These are phyloP conservation scores for Pterocarpus santalinus DNA, from an alignment of 306 rosid genomes.

Conservation along the genomic window DNA sequence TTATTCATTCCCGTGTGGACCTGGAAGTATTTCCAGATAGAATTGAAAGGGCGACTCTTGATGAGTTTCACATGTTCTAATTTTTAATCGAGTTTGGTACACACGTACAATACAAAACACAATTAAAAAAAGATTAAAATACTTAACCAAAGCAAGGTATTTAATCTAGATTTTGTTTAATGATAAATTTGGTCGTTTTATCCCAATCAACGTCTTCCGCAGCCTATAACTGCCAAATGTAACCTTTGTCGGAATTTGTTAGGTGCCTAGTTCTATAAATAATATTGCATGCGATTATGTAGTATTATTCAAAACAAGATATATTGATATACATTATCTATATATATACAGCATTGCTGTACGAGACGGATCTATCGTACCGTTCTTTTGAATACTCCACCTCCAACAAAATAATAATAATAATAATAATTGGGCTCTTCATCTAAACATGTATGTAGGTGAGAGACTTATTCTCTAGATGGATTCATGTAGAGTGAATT, in stretches of 20 bases:
- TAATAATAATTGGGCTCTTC: background rate
- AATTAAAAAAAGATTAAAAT: background rate
- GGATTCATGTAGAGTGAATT: background rate
- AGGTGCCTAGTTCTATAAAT: background rate
- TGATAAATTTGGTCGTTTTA: background rate
- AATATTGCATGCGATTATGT: conserved; percentile 6
- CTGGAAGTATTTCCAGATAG: background rate
- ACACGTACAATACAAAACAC: background rate
- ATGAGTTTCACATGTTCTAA: conserved; percentile 1
- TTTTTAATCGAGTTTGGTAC: background rate
- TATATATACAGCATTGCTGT: background rate
- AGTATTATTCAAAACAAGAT: background rate
- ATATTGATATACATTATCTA: background rate
- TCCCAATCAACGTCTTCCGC: conserved; percentile 31
- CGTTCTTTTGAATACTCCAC: background rate
- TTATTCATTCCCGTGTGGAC: too few relatives aligned
- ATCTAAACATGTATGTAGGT: background rate
- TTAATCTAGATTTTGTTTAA: background rate
- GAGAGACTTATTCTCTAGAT: background rate
- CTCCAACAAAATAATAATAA: background rate
- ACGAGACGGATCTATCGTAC: background rate
- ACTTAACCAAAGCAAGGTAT: background rate
- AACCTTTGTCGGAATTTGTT: conserved; percentile 21
- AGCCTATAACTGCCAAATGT: background rate
- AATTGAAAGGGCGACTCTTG: background rate